Evolutionary conservation across 2,329 filamentous ascomycete species (phyloP).

Genomic region (Xylariaceae sp.): DNA sequence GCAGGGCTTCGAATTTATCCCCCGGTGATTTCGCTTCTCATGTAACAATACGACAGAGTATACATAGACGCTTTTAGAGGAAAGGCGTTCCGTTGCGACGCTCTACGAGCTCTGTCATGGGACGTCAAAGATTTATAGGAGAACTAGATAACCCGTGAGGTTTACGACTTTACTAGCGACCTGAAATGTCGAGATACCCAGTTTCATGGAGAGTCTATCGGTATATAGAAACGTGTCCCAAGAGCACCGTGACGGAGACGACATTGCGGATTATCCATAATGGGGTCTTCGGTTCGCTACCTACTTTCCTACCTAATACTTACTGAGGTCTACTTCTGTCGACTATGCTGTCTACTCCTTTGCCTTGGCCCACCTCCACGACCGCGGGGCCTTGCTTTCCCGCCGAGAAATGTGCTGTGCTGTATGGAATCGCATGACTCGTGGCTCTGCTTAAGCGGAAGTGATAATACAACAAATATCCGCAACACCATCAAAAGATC

Average conservation of each 20-base stretch:
- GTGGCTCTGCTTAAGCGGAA: background rate
- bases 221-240: slow-evolving; percentile 10
- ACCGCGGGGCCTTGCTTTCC: too few relatives aligned
- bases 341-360: background rate
- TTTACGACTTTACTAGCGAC: slow-evolving; percentile 5
- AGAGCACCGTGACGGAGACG: background rate
- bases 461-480: too few relatives aligned
- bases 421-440: background rate
- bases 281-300: background rate
- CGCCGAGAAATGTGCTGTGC: background rate
- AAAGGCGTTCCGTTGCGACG: background rate
- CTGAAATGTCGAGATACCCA: slow-evolving; percentile 17
- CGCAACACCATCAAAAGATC: background rate
- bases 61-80: slow-evolving; percentile 5
- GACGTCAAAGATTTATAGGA: slow-evolving; percentile 5
- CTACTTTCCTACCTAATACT: background rate
- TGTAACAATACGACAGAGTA: slow-evolving; percentile 9
- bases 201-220: slow-evolving; percentile 9
- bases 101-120: background rate
- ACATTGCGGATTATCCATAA: background rate
- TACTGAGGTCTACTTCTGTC: background rate
- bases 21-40: background rate
- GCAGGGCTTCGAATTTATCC: background rate
- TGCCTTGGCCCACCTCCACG: background rate
- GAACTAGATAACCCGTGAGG: slow-evolving; percentile 8